Conservation (phyloP, 2,329 filamentous ascomycete genomes). For the Talaromyces albobiverticillius region DNA sequence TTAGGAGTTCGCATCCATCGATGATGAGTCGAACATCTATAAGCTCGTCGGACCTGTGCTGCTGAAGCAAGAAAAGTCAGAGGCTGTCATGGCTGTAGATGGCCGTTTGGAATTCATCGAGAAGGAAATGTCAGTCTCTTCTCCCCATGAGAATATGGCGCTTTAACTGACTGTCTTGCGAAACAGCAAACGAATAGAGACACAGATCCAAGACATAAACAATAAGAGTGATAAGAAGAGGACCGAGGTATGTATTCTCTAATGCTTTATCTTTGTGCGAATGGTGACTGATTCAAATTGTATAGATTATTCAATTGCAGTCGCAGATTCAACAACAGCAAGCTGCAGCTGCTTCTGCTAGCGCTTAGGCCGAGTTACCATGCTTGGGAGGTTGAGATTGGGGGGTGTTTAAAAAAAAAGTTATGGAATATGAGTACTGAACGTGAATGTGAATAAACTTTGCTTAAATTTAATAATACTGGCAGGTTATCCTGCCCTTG, state of each 20-base stretch:
- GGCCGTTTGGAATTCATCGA: constrained; percentile 88
- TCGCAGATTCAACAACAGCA: constrained; percentile 34
- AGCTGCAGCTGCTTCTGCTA: constrained; percentile 28
- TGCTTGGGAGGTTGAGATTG: too few species aligned
- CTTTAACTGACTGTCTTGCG: neutral
- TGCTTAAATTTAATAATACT: neutral
- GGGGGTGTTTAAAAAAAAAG: constrained; percentile 14
- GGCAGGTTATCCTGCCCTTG: neutral
- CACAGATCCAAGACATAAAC: constrained; percentile 62
- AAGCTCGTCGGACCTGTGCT: constrained; percentile 91
- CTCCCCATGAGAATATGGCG: neutral
- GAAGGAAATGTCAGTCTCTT: constrained; percentile 71
- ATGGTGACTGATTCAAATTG: neutral
- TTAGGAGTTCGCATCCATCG: constrained; percentile 77
- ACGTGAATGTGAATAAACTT: neutral
- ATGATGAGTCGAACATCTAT: constrained; percentile 85
- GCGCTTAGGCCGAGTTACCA: constrained; percentile 28
- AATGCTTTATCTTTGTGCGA: neutral
- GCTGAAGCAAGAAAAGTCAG: constrained; percentile 87
- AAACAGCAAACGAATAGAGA: constrained; percentile 62
- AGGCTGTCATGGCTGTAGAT: constrained; percentile 88
- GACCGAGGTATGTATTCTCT: constrained; percentile 53
- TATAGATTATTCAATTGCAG: constrained; percentile 15
- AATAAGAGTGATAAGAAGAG: constrained; percentile 64
- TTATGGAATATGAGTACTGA: constrained; percentile 12